Evolutionary conservation across 2,329 filamentous ascomycete genomes (phyloP).

Genomic region (Seiridium cupressi): DNA sequence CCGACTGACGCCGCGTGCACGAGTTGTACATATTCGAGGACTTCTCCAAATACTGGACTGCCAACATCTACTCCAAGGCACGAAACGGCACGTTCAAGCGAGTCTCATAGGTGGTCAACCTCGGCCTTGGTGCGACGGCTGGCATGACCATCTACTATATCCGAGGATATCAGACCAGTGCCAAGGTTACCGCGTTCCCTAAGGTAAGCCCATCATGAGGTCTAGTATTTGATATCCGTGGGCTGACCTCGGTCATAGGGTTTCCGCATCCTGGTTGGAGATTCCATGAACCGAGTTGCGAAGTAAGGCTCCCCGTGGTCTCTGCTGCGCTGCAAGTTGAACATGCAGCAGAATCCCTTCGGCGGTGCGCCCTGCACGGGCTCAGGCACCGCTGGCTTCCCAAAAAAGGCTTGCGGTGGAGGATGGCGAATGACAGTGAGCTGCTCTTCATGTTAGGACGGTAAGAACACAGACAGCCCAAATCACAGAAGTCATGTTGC

Average conservation of each 20-base stretch:
- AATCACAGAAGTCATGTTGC: constrained; percentile 51
- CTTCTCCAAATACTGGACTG: constrained; percentile 28
- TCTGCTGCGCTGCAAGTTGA: constrained; percentile 36
- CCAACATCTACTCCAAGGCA: constrained; percentile 22
- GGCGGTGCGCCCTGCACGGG: constrained; percentile 29
- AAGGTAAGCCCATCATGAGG: constrained; percentile 21
- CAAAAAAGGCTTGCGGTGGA: constrained; percentile 46
- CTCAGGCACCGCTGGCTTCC: constrained; percentile 46
- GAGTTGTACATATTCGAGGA: constrained; percentile 24
- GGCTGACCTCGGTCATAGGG: constrained; percentile 24
- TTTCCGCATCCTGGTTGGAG: constrained; percentile 46
- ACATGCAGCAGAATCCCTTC: constrained; percentile 19
- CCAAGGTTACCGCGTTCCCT: constrained; percentile 40
- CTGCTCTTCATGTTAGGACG: constrained; percentile 57
- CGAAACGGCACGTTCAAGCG: constrained; percentile 27
- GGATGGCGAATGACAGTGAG: constrained; percentile 50
- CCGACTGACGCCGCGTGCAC: constrained; percentile 22
- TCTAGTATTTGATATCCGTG: background rate
- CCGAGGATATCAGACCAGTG: constrained; percentile 21
- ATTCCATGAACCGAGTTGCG: constrained; percentile 24
- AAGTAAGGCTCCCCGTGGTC: constrained; percentile 21
- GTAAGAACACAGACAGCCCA: constrained; percentile 41
- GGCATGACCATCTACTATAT: constrained; percentile 30
- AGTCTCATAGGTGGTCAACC: constrained; percentile 23
- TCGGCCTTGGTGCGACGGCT: constrained; percentile 23